These are phyloP conservation scores for Petasospora fabianii DNA, from an alignment of 1,139 yeast genomes.

Conservation along the genomic window DNA sequence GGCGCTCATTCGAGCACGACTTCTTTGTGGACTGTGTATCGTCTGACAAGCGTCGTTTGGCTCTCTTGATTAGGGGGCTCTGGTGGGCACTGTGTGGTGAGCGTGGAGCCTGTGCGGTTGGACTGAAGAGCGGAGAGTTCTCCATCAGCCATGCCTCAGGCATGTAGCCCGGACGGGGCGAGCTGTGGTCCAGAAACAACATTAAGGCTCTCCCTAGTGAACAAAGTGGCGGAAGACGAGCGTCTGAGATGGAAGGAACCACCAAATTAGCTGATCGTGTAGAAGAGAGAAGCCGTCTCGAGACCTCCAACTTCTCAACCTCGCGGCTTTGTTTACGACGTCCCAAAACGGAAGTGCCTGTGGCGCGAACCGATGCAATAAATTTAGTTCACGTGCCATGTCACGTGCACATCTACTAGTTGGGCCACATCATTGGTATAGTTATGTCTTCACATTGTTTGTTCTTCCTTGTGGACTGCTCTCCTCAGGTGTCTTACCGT, in stretches of 20 bases:
- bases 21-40: slow-evolving; percentile 10
- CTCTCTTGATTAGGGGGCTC: slow-evolving; percentile 12
- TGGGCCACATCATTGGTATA: too few species aligned
- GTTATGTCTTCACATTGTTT: too few species aligned
- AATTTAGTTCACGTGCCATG: neutral
- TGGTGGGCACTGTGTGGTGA: slow-evolving; percentile 6
- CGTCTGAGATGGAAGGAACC: neutral
- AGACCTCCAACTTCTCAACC: neutral
- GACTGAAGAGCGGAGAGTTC: slow-evolving; percentile 16
- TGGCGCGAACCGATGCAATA: neutral
- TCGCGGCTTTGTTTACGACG: slow-evolving; percentile 7
- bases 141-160: slow-evolving; percentile 19
- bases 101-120: slow-evolving; percentile 9
- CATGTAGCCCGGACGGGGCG: slow-evolving; percentile 17
- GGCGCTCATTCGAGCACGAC: slow-evolving; percentile 6
- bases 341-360: slow-evolving; percentile 5
- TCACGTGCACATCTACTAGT: too few species aligned
- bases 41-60: slow-evolving; percentile 18
- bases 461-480: too few species aligned
- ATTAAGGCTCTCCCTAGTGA: neutral
- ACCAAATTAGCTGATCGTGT: too few species aligned
- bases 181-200: slow-evolving; percentile 19
- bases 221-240: neutral
- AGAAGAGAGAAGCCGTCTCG: too few species aligned
- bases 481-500: too few species aligned